Percentiles rank a stretch among this genome's conserved stretches.
These are phyloP conservation scores for Phoma sp. DNA, from an alignment of 2,329 filamentous ascomycete genomes.

Conservation along the genomic window DNA sequence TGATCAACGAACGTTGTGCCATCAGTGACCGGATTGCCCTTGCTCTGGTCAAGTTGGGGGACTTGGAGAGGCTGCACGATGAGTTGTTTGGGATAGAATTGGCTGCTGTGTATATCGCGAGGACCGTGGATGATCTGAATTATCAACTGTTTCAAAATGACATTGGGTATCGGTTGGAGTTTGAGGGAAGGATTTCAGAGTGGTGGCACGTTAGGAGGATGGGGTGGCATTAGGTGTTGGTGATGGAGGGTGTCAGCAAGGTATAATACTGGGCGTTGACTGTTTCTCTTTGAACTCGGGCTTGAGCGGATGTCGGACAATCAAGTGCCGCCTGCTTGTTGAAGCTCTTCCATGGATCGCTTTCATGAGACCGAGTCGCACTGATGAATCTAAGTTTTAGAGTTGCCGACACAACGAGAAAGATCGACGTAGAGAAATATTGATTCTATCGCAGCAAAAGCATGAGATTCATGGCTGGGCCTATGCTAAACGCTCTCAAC, in stretches of 20 bases:
- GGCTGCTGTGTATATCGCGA: neutral
- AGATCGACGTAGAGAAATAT: no score
- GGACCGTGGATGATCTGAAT: conserved; percentile 9
- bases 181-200: neutral
- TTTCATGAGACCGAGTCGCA: no score
- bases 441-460: no score
- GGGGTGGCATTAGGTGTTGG: conserved; percentile 11
- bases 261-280: no score
- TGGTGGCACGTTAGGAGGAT: conserved; percentile 9
- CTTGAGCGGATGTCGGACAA: no score
- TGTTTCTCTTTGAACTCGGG: no score
- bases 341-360: no score
- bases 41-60: neutral
- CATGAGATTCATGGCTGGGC: no score
- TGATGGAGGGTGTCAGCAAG: neutral
- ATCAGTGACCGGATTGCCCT: neutral
- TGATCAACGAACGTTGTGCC: neutral
- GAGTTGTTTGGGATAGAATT: neutral
- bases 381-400: no score
- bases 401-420: no score
- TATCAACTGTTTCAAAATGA: conserved; percentile 13
- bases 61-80: neutral
- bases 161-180: conserved; percentile 3
- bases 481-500: no score
- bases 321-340: no score